Conservation (phyloP, 148 eudicot genomes). For the Tetragonia tetragonoides region DNA sequence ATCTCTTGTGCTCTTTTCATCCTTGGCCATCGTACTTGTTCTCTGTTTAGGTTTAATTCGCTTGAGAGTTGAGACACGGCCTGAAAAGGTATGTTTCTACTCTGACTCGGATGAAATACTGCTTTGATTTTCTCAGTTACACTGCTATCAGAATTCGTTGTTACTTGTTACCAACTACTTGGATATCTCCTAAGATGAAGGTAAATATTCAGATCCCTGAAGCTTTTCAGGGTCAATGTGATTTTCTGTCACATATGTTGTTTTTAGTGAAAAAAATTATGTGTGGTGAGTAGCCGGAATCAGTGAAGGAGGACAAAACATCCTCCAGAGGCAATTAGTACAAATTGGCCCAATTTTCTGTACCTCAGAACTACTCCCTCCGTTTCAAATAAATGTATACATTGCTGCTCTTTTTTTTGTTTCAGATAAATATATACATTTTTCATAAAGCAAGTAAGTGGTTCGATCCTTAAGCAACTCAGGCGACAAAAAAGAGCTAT, state of each 20-base stretch:
- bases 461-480: too few relatives aligned
- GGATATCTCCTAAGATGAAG: neutral
- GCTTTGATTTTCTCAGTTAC: conserved; percentile 4
- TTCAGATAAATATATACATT: too few relatives aligned
- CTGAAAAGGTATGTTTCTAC: conserved; percentile 74
- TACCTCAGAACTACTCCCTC: too few relatives aligned
- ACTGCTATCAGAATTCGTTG: neutral
- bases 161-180: conserved; percentile 8
- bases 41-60: conserved; percentile 86
- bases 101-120: conserved; percentile 8
- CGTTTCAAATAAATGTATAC: too few relatives aligned
- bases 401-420: too few relatives aligned
- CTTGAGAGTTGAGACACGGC: conserved; percentile 90
- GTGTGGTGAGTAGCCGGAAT: too few relatives aligned
- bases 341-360: too few relatives aligned
- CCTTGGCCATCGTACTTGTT: conserved; percentile 61
- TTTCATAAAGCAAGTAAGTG: too few relatives aligned
- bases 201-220: neutral
- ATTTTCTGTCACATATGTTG: neutral
- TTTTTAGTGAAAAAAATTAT: too few relatives aligned
- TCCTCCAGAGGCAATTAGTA: too few relatives aligned
- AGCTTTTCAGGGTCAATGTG: neutral
- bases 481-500: too few relatives aligned
- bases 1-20: conserved; percentile 65
- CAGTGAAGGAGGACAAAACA: too few relatives aligned